Evolutionary conservation across 495 filamentous ascomycete genomes (phyloP), one percentile per base, ranked within the genome.

Genomic region (Penicillium egyptiacum): DNA sequence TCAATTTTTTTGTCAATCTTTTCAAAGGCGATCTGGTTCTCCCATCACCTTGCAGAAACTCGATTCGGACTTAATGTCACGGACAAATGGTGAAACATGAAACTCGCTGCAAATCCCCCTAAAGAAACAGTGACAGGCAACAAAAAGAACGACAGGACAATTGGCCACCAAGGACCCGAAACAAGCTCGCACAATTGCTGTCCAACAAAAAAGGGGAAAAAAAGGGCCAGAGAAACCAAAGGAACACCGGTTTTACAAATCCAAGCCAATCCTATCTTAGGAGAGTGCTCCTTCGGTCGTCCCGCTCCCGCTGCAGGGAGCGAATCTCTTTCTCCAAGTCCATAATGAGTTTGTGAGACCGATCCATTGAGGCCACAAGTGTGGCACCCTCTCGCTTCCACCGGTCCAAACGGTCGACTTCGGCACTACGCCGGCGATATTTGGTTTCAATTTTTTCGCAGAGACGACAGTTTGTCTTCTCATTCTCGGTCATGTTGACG

Each of bases 371-470:
- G 57, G 90, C 90, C 42, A 79, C 80, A 61, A 89, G 83, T 70
- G 81, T 88, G 58, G 70, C 74, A 39, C 83, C 69, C 74, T 87
- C 79, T 84, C 90, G 70, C 68, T 83, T 80, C 93, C 93, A 98
- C 48, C 93, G 88, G 50, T 77, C 77, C 71, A 96, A 83, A 61
- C 91, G 88, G 55, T 89, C 86, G 50, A 79, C 64, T 79, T 96
- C 89, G 74, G 88, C 86, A 66, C 71, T 77, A 64, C 86, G 82
- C 60, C 91, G 87, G 48, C 91, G 84, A 66, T 80, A 72, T 73
- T 96, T 97, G 71, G 91, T 93, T 62, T 90, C 86, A 67, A 96
- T 88, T 75, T 94, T 92, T 63, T 93, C 88, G 82, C 94, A 98
- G 59, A 90, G 80, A 63, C 86, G 87, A 78, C 92, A 97, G 62